phyloP scores from a whole-genome alignment of 208 protist species.

The Acanthamoeba castellanii region DNA sequence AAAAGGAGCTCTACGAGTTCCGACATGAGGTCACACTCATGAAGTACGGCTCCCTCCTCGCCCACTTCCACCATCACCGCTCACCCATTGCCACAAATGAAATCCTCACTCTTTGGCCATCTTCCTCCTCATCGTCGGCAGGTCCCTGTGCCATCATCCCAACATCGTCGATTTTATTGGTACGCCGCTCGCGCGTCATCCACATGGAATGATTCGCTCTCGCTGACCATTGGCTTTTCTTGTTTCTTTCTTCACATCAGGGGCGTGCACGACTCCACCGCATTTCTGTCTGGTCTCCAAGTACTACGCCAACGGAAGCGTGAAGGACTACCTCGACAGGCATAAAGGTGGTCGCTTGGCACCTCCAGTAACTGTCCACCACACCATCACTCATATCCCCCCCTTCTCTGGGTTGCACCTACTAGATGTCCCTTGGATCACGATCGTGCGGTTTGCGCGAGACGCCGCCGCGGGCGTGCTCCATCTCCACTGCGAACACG shows the following conservation, averaged over 20 bases:
- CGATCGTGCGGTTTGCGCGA: not conserved
- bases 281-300: slow-evolving; percentile 21
- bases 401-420: not conserved
- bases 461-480: slow-evolving; percentile 34
- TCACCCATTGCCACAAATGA: no score
- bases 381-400: not conserved
- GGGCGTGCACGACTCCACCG: not conserved
- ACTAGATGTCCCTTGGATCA: not conserved
- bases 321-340: slow-evolving; percentile 6
- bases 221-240: no score
- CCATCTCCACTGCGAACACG: slow-evolving; percentile 43
- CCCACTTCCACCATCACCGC: no score
- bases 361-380: not conserved
- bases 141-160: slow-evolving; percentile 26
- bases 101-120: not conserved
- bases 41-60: not conserved
- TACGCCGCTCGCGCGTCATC: no score
- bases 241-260: no score
- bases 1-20: slow-evolving; percentile 39
- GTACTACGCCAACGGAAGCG: slow-evolving; percentile 13
- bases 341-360: not conserved
- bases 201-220: no score
- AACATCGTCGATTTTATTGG: slow-evolving; percentile 46
- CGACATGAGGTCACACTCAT: slow-evolving; percentile 25
- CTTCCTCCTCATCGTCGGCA: not conserved